Evolutionary conservation across 169 alveolate species (phyloP), one percentile per base, ranked within the genome.

Genomic region (Plasmodium vinckei): DNA sequence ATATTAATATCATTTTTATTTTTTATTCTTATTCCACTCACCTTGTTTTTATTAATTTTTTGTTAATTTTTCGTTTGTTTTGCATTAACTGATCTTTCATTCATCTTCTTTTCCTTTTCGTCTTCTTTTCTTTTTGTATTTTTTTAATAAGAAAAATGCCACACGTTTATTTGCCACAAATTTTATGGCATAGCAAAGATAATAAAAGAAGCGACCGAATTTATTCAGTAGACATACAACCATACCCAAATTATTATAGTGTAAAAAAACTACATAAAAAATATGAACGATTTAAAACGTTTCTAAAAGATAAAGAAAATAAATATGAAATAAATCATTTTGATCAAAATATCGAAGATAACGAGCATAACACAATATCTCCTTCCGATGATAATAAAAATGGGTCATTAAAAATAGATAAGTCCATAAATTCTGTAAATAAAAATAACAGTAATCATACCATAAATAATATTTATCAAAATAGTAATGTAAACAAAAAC

Each of bases 161-260:
- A 51, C 92, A 92, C 23, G 97, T 95, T 51, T 94, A 82, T 56
- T 91, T 95, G 47, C 98, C 98, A 44, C 98, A 95, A 77, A 95
- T 96, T 23, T 79, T 96, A 56, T 96, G 98, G 98, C 98, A 96
- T 84, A 93, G 97, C 88, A 96, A 96, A 86, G 98, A 95, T 92
- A 94, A 96, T 92, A 96, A 95, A 67, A 93, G 94, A 53, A 93
- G 97, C 39, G 98, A 96, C 72, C 94, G 98, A 56, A 97, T 96
- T 47, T 96, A 96, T 84, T 96, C 98, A 9, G 72, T 96, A 59
- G 98, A 96, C 82, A 90, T 95, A 87, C 98, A 96, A 90, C 98
- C 98, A 33, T 88, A 87, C 25, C 79, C 93, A 64, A 82, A 93
- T 68, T 79, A 91, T 53, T 73, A 88, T 53, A 77, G 88, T 54